These are phyloP conservation scores for Ophiocordyceps polyrhachis-furcata DNA, from an alignment of 2,329 filamentous ascomycete species.

Conservation along the genomic window DNA sequence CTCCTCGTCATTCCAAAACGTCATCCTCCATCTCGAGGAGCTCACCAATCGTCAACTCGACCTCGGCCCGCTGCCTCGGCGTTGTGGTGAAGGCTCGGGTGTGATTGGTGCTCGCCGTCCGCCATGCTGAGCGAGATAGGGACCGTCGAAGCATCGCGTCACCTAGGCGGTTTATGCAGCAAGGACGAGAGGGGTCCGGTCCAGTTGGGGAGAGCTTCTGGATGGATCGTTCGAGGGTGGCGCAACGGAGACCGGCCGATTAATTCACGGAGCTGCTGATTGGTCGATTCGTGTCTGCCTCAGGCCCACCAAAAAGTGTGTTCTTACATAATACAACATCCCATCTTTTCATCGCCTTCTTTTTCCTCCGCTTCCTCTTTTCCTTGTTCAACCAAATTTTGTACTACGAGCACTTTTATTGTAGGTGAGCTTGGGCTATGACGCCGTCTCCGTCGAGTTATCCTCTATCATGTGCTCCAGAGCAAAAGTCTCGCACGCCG, in stretches of 20 bases:
- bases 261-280: slow-evolving; percentile 26
- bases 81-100: slow-evolving; percentile 71
- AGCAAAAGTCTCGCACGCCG: slow-evolving; percentile 36
- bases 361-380: slow-evolving; percentile 6
- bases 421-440: slow-evolving; percentile 44
- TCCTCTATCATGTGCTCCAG: slow-evolving; percentile 59
- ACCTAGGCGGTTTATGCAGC: slow-evolving; percentile 25
- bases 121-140: slow-evolving; percentile 50
- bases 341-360: slow-evolving; percentile 5
- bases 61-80: slow-evolving; percentile 63
- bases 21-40: slow-evolving; percentile 4
- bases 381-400: slow-evolving; percentile 31
- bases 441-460: slow-evolving; percentile 34
- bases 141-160: slow-evolving; percentile 51
- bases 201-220: background rate
- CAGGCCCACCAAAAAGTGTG: slow-evolving; percentile 10
- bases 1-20: slow-evolving; percentile 2
- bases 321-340: background rate
- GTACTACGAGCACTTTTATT: slow-evolving; percentile 52
- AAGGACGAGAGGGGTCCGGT: slow-evolving; percentile 15
- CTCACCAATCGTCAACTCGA: slow-evolving; percentile 86
- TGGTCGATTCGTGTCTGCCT: slow-evolving; percentile 19
- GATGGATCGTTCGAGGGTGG: slow-evolving; percentile 10
- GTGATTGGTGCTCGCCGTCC: slow-evolving; percentile 39
- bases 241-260: slow-evolving; percentile 14